phyloP scores from a whole-genome alignment of 2,329 filamentous ascomycete genomes.

The Apiospora kogelbergensis region DNA sequence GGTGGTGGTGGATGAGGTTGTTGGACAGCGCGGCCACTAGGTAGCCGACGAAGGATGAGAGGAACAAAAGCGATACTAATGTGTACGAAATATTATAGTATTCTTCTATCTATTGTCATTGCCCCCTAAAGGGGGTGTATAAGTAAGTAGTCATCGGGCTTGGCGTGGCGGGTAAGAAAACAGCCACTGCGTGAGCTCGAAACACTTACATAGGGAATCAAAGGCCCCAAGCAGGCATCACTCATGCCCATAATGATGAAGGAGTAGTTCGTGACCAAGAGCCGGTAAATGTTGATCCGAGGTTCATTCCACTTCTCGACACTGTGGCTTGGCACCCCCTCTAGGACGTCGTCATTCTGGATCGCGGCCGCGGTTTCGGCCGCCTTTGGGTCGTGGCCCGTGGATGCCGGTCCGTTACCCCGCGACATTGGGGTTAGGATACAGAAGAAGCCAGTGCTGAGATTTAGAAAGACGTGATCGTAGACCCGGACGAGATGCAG shows the following conservation, averaged over 20 bases:
- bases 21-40: constrained; percentile 40
- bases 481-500: background rate
- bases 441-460: background rate
- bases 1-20: constrained; percentile 35
- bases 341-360: constrained; percentile 16
- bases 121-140: background rate
- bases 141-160: background rate
- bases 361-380: background rate
- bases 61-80: constrained; percentile 44
- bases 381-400: background rate
- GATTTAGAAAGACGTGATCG: background rate
- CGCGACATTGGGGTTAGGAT: background rate
- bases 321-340: constrained; percentile 30
- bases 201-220: constrained; percentile 49
- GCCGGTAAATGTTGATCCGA: constrained; percentile 56
- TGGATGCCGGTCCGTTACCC: background rate
- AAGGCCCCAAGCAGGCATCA: constrained; percentile 62
- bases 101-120: constrained; percentile 28
- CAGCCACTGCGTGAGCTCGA: no score
- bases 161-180: background rate
- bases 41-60: constrained; percentile 43
- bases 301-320: constrained; percentile 65
- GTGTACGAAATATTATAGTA: constrained; percentile 43
- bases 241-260: constrained; percentile 69
- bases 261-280: constrained; percentile 57